Evolutionary conservation across 2,329 filamentous ascomycete genomes (phyloP).

Genomic region (Penicillium sp.): DNA sequence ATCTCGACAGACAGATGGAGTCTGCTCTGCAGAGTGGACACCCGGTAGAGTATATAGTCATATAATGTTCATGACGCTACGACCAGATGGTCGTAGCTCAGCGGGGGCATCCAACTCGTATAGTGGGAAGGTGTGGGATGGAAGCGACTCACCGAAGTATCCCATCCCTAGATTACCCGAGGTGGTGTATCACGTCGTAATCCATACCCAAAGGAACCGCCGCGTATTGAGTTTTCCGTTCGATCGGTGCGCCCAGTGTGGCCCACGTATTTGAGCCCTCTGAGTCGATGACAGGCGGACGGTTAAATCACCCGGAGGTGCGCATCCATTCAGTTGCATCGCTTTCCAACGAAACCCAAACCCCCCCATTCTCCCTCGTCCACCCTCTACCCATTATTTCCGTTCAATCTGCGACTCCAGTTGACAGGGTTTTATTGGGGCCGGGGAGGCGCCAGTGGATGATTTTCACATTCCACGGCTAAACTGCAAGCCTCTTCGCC

Average conservation of each 20-base stretch:
- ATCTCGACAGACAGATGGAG: not conserved
- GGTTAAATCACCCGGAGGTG: slow-evolving; percentile 2
- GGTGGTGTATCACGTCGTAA: slow-evolving; percentile 12
- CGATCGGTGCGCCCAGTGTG: not conserved
- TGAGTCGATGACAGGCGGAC: not conserved
- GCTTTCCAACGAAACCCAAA: not conserved
- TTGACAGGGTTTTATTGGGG: not conserved
- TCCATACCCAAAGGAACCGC: not conserved
- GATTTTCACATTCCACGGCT: slow-evolving; percentile 10
- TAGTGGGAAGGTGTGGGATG: not conserved
- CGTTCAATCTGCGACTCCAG: slow-evolving; percentile 7
- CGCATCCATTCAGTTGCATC: not conserved
- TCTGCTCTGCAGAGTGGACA: not conserved
- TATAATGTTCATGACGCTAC: not conserved
- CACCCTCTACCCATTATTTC: not conserved
- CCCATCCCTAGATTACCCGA: slow-evolving; percentile 30
- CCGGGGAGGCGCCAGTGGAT: slow-evolving; percentile 4
- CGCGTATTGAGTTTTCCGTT: slow-evolving; percentile 5
- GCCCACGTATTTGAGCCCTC: not conserved
- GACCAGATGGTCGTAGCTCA: not conserved
- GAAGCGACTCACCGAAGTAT: slow-evolving; percentile 22
- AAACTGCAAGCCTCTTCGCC: slow-evolving; percentile 4
- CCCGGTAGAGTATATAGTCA: not conserved
- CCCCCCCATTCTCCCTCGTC: not conserved
- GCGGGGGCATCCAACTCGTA: not conserved